Percentiles rank a stretch among this genome's conserved stretches.
Evolutionary conservation across 805 yeast genomes (phyloP).

Genomic region (Candida yuanshanica): DNA sequence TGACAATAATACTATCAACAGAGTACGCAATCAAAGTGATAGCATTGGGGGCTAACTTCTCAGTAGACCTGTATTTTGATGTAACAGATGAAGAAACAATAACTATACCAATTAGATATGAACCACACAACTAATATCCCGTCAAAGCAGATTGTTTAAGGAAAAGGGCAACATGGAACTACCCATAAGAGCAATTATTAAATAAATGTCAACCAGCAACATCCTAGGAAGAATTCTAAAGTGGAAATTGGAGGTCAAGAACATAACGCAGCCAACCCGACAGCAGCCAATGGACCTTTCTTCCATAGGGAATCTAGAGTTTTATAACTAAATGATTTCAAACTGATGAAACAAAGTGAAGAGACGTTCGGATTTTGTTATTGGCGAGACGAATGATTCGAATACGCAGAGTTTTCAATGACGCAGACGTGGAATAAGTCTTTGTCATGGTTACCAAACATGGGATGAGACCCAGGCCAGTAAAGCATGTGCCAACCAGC

Average conservation of each 20-base stretch:
- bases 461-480: conserved; percentile 45
- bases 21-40: conserved; percentile 43
- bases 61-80: conserved; percentile 32
- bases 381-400: conserved; percentile 36
- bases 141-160: conserved; percentile 22
- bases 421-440: conserved; percentile 39
- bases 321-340: conserved; percentile 12
- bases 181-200: neutral
- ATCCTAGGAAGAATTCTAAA: neutral
- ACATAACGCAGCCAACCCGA: neutral
- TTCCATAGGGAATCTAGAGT: neutral
- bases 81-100: conserved; percentile 12
- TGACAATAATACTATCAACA: conserved; percentile 50
- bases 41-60: conserved; percentile 43
- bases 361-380: conserved; percentile 40
- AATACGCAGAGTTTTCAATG: conserved; percentile 43
- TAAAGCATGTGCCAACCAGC: conserved; percentile 27
- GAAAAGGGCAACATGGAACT: conserved; percentile 34
- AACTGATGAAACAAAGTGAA: conserved; percentile 37
- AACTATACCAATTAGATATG: conserved; percentile 20
- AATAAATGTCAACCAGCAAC: neutral
- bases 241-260: too few relatives aligned
- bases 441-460: conserved; percentile 33
- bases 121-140: conserved; percentile 25
- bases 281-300: conserved; percentile 1